Evolutionary conservation across 1,284 basidiomycete genomes (phyloP).

Genomic region (Pyrrhoderma noxium): DNA sequence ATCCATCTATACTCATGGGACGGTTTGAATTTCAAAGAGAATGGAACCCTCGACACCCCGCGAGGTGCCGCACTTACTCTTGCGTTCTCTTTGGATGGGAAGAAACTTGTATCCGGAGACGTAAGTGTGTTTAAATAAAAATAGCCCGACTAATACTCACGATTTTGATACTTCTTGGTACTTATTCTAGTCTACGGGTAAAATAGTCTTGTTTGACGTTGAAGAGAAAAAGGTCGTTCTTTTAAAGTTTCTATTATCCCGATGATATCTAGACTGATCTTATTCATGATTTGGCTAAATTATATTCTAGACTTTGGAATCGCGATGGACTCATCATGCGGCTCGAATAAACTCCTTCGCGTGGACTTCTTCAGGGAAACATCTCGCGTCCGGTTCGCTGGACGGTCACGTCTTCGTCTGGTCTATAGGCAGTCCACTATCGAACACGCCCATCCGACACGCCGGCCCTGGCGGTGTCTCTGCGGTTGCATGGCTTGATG

Average conservation of each 20-base stretch:
- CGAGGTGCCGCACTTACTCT: slow-evolving; percentile 69
- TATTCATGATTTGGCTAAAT: no score
- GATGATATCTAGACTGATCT: neutral
- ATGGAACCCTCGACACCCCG: slow-evolving; percentile 58
- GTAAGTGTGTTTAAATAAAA: slow-evolving; percentile 33
- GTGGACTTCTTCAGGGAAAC: slow-evolving; percentile 69
- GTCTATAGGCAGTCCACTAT: slow-evolving; percentile 70
- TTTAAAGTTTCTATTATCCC: slow-evolving; percentile 1
- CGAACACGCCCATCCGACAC: slow-evolving; percentile 81
- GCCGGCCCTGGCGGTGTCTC: slow-evolving; percentile 79
- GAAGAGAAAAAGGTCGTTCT: slow-evolving; percentile 49
- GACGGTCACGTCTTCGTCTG: slow-evolving; percentile 93
- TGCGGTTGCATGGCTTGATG: slow-evolving; percentile 71
- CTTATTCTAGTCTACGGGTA: slow-evolving; percentile 56
- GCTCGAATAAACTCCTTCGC: slow-evolving; percentile 75
- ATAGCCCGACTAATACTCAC: slow-evolving; percentile 3
- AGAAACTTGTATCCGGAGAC: slow-evolving; percentile 74
- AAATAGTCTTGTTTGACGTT: slow-evolving; percentile 74
- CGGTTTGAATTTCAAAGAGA: slow-evolving; percentile 50
- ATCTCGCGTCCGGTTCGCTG: slow-evolving; percentile 81
- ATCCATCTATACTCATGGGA: slow-evolving; percentile 69
- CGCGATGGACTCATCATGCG: slow-evolving; percentile 85
- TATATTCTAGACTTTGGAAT: slow-evolving; percentile 52
- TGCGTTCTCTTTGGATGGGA: slow-evolving; percentile 76
- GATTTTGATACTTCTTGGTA: neutral